Evolutionary conservation across 2,329 filamentous ascomycete species (phyloP).

Genomic region (Coniochaeta prunicola): DNA sequence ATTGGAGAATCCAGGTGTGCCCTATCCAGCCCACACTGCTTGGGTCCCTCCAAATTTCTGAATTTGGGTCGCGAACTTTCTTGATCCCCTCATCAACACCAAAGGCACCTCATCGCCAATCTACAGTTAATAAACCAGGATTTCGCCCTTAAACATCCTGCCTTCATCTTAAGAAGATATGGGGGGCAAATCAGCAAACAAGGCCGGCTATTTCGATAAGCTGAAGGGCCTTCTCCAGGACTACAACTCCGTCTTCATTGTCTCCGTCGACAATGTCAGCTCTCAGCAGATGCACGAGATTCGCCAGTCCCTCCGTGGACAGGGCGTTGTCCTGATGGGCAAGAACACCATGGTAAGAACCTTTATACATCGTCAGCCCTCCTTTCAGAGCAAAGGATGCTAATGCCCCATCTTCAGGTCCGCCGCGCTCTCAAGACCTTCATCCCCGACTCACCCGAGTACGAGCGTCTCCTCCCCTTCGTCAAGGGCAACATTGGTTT

Average conservation of each 20-base stretch:
- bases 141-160: constrained; percentile 95
- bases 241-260: constrained; percentile 97
- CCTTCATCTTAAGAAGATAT: constrained; percentile 95
- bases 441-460: constrained; percentile 84
- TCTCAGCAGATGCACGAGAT: constrained; percentile 99
- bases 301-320: constrained; percentile 78
- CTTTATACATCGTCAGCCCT: not conserved
- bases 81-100: constrained; percentile 3
- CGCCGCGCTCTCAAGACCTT: constrained; percentile 97
- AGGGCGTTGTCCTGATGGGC: constrained; percentile 97
- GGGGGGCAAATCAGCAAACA: constrained; percentile 94
- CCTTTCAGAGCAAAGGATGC: not conserved
- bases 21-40: constrained; percentile 1
- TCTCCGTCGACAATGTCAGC: constrained; percentile 97
- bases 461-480: constrained; percentile 92
- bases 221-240: constrained; percentile 94
- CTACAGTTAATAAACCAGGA: constrained; percentile 13
- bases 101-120: constrained; percentile 5
- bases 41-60: constrained; percentile 7
- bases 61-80: constrained; percentile 3
- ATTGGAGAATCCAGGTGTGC: not conserved
- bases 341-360: constrained; percentile 96
- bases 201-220: constrained; percentile 99
- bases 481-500: constrained; percentile 98
- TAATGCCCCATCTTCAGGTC: constrained; percentile 45